Base-by-base conservation (phyloP, 148 eudicot genomes). In the Cornus suecica region DNA sequence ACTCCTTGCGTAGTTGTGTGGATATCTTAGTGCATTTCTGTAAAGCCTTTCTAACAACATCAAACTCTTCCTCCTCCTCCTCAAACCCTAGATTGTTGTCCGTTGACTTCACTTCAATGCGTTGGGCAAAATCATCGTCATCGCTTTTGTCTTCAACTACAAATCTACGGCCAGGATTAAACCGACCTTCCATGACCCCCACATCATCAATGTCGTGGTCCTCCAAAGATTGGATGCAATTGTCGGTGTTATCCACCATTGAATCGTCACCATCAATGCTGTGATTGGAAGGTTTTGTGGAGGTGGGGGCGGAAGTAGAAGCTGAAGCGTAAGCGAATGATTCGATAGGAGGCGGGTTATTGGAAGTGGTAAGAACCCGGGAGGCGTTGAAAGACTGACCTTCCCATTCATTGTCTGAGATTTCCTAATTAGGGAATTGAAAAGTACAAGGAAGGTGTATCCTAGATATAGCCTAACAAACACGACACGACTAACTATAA, bases 41-140 rank as follows among this genome's bases (percentile, higher is more conserved):
- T 79, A 95, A 80, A 67, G 99, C 99, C 80, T 79, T 92, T 48
- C 92, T 92, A 3, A 94, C 94, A 70, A 94, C 91, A 84, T 92
- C 97, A 42, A 72, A 87, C 66, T 88, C 93, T 72, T 85, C 93
- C 45, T 41, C 88, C 25, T 76, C 86, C 20, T 77, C 84, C 5
- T 70, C 80, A 54, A 73, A 72, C 62, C 42, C 87, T 31, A 42
- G 74, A 5, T 71, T 84, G 5, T 70, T 80, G 6, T 56, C 83
- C 14, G 67, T 79, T 5, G 78, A 80, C 56, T 74, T 71, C 74
- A 73, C 64, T 22, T 69, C 83, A 28, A 73, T 67, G 31, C 63
- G 82, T 16, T 87, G 79, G 24, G 27, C 70, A 14, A 66, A 65
- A 64, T 88, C n/a, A n/a, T n/a, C 90, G 7, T 81, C 89, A 2